Base-by-base conservation (phyloP, 208 protist species). In the Borovskyia barvae region DNA sequence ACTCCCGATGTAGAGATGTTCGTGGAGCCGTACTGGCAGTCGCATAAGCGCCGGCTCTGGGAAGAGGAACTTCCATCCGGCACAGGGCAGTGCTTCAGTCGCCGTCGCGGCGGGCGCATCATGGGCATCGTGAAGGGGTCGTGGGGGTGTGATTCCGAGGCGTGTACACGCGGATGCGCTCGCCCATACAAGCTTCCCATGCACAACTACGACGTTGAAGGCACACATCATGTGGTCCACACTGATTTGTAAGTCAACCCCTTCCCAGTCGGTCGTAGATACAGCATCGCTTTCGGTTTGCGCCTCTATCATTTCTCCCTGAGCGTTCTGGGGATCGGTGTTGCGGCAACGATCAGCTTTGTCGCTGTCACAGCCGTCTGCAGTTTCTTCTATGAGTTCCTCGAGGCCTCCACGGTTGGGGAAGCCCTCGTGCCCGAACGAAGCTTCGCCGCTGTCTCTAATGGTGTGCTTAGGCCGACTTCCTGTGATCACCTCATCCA, bases 11-110 rank as follows among this genome's bases (percentile, higher is more conserved):
- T 87, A 92, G 8, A 92, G n/a, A 45, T 72, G 64, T 30, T 78
- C 55, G 14, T 72, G 71, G 6, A 78, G 57, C 22, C 39, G 5
- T 15, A 87, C 26, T 2, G 67, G 62, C 9, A 68, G 56, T 25
- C 74, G 54, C 30, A 55, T 72, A 24, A 82, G 69, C 32, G 72
- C 51, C 19, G 63, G 35, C 19, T 80, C 59, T 5, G 85, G 72
- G 11, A 86, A 30, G 6, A 84, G 54, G 29, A 92, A 30, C 3
- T 65, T 74, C 77, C 85, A 92, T n/a, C n/a, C n/a, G n/a, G n/a
- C n/a, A n/a, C n/a, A n/a, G n/a, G n/a, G n/a, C 19, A 42, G 35
- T 5, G 17, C 24, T 12, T 39, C n/a, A 29, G n/a, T 8, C 37
- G 0, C 4, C 29, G 12, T 58, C 37, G 12, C 46, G 20, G 33